Percentiles rank a stretch among this genome's conserved stretches.
Evolutionary conservation across 495 filamentous ascomycete species (phyloP).

Genomic region (Cudoniella acicularis): DNA sequence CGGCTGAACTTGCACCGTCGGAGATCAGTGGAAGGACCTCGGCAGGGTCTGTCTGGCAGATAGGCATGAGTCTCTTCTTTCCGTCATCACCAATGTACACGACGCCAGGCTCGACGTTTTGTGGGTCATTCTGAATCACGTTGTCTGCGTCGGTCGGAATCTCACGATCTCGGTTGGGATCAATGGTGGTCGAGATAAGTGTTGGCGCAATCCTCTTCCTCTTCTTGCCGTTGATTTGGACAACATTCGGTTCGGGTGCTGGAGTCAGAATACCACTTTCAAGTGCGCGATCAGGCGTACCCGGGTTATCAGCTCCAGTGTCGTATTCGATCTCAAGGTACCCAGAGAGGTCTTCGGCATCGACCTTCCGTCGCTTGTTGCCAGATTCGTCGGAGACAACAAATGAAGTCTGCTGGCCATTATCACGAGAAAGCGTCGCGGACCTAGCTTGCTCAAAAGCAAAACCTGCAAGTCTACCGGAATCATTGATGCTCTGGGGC

Average conservation of each 20-base stretch:
- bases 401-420: too few relatives aligned
- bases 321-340: neutral
- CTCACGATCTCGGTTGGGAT: constrained; percentile 25
- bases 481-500: neutral
- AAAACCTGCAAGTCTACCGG: neutral
- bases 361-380: constrained; percentile 12
- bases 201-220: constrained; percentile 39
- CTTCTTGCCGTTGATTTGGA: constrained; percentile 33
- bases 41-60: constrained; percentile 12
- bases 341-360: neutral
- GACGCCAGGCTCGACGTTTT: constrained; percentile 14
- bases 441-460: neutral
- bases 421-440: neutral
- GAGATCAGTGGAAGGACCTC: neutral
- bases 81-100: constrained; percentile 17
- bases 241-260: too few relatives aligned
- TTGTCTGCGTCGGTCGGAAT: constrained; percentile 39
- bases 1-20: neutral
- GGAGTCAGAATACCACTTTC: too few relatives aligned
- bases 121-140: constrained; percentile 13
- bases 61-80: constrained; percentile 24
- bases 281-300: too few relatives aligned
- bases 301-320: neutral
- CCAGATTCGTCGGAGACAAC: neutral
- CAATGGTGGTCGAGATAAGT: constrained; percentile 31